phyloP scores from a whole-genome alignment of 176 grass and related monocot genomes.

The Oryza glumipatula region DNA sequence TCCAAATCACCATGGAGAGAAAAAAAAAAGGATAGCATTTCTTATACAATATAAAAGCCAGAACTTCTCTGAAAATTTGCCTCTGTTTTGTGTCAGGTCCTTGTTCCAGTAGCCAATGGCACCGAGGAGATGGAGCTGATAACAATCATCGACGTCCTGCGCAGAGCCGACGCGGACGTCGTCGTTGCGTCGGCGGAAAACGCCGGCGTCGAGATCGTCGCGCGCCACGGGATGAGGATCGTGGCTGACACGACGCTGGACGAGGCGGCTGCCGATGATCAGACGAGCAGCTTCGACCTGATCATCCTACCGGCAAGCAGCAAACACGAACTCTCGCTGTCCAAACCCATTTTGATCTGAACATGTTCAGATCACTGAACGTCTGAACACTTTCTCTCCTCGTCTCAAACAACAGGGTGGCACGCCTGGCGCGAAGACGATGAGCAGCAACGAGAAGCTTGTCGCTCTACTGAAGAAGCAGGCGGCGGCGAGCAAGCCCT shows the following conservation, averaged over 20 bases:
- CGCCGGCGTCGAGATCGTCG: constrained; percentile 39
- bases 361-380: background rate
- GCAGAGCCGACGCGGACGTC: constrained; percentile 59
- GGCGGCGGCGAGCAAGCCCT: constrained; percentile 45
- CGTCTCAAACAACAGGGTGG: constrained; percentile 49
- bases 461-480: constrained; percentile 52
- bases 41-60: background rate
- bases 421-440: constrained; percentile 48
- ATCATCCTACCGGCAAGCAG: constrained; percentile 58
- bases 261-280: constrained; percentile 28
- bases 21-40: too few species aligned
- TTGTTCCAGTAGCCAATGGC: constrained; percentile 61
- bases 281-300: constrained; percentile 46
- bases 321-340: background rate
- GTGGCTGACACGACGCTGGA: constrained; percentile 54
- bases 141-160: constrained; percentile 55
- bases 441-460: constrained; percentile 45
- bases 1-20: too few species aligned
- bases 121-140: constrained; percentile 60
- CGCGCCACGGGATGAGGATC: constrained; percentile 48
- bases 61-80: background rate
- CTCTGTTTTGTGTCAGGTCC: constrained; percentile 35
- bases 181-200: constrained; percentile 57
- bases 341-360: too few species aligned
- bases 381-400: background rate